phyloP scores from a whole-genome alignment of 2,329 filamentous ascomycete genomes.

The Aplosporella prunicola region DNA sequence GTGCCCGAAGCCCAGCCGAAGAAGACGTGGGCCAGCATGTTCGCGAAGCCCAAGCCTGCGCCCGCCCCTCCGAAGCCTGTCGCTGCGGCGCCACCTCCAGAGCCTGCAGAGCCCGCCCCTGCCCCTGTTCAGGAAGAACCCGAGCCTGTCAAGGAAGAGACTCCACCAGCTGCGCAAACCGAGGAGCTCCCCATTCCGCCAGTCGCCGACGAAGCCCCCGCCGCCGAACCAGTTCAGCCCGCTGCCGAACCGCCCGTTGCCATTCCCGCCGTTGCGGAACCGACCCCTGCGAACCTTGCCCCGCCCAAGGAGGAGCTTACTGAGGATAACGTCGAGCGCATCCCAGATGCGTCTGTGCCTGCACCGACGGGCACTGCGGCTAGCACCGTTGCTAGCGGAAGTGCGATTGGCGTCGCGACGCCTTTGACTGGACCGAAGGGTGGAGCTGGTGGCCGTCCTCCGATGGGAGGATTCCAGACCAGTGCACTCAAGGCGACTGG shows the following conservation, averaged over 20 bases:
- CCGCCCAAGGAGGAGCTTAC: slow-evolving; percentile 78
- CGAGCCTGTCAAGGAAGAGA: slow-evolving; percentile 29
- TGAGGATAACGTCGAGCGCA: slow-evolving; percentile 82
- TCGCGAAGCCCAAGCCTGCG: slow-evolving; percentile 38
- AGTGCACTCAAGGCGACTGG: slow-evolving; percentile 71
- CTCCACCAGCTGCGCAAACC: slow-evolving; percentile 28
- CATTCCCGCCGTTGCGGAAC: slow-evolving; percentile 34
- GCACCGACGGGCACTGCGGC: slow-evolving; percentile 72
- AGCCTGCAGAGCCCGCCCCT: slow-evolving; percentile 27
- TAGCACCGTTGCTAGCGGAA: slow-evolving; percentile 74
- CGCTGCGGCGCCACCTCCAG: slow-evolving; percentile 25
- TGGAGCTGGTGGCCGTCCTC: slow-evolving; percentile 37
- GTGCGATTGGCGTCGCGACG: slow-evolving; percentile 41
- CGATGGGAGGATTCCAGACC: slow-evolving; percentile 66
- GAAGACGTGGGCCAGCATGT: slow-evolving; percentile 48
- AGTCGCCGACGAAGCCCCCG: slow-evolving; percentile 27
- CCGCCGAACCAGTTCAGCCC: slow-evolving; percentile 13
- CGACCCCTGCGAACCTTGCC: slow-evolving; percentile 35
- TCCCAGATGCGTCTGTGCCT: slow-evolving; percentile 71
- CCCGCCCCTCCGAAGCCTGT: slow-evolving; percentile 35
- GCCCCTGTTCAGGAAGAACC: slow-evolving; percentile 26
- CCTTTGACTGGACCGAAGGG: slow-evolving; percentile 55
- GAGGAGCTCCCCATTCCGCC: slow-evolving; percentile 33
- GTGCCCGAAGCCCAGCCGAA: slow-evolving; percentile 30
- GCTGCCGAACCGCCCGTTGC: slow-evolving; percentile 19